These are phyloP conservation scores for Przewalskia tangutica DNA, from an alignment of 257 asterid species.

Conservation along the genomic window DNA sequence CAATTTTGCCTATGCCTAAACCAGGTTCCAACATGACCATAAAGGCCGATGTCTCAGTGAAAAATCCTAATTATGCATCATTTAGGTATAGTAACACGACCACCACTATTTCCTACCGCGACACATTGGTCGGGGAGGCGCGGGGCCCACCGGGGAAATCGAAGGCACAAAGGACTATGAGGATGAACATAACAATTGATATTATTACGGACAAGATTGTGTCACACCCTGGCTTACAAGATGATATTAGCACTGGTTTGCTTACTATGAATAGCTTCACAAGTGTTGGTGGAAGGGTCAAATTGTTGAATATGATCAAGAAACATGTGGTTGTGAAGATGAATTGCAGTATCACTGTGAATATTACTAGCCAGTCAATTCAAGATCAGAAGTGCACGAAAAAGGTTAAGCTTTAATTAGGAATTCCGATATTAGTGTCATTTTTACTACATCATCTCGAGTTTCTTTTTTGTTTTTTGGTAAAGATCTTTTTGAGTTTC, in stretches of 20 bases:
- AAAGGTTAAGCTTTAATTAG: slow-evolving; percentile 35
- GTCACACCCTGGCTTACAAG: slow-evolving; percentile 29
- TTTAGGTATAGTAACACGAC: slow-evolving; percentile 60
- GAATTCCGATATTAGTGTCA: neutral
- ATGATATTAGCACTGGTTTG: slow-evolving; percentile 40
- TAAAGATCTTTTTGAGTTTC: neutral
- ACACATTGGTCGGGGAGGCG: slow-evolving; percentile 57
- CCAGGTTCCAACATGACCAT: slow-evolving; percentile 59
- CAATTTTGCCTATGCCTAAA: slow-evolving; percentile 21
- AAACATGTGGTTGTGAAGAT: slow-evolving; percentile 57
- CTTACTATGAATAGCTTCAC: slow-evolving; percentile 44
- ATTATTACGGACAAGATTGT: slow-evolving; percentile 43
- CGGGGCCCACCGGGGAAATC: slow-evolving; percentile 69
- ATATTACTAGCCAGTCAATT: slow-evolving; percentile 37
- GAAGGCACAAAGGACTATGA: slow-evolving; percentile 52
- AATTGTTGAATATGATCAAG: slow-evolving; percentile 26
- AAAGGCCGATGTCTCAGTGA: slow-evolving; percentile 65
- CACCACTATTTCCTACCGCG: slow-evolving; percentile 47
- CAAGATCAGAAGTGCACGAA: slow-evolving; percentile 50
- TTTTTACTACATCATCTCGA: neutral
- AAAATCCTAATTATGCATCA: slow-evolving; percentile 63
- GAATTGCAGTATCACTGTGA: slow-evolving; percentile 55
- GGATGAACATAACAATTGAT: slow-evolving; percentile 69
- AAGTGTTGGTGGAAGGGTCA: slow-evolving; percentile 57
- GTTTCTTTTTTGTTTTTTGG: no score